Conservation (phyloP, 768 basidiomycete species). For the Phylloporus rhodoxanthus region DNA sequence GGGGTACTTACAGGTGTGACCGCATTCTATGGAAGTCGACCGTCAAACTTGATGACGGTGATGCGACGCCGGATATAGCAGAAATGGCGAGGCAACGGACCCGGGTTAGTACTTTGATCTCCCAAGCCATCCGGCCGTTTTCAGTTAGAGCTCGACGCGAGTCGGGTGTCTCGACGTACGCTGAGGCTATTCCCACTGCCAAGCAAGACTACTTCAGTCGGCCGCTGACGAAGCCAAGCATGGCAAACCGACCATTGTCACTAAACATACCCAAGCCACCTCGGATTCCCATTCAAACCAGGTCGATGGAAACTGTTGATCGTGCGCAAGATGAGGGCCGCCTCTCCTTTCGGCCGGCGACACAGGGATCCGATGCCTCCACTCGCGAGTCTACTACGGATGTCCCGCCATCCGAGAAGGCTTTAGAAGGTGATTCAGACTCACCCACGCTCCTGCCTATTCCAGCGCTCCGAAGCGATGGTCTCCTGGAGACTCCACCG, state of each 20-base stretch:
- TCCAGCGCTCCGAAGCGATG: slow-evolving; percentile 9
- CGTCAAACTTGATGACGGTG: slow-evolving; percentile 41
- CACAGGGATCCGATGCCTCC: slow-evolving; percentile 10
- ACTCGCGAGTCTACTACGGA: slow-evolving; percentile 15
- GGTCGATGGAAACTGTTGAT: slow-evolving; percentile 28
- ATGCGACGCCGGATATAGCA: slow-evolving; percentile 35
- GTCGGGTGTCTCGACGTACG: slow-evolving; percentile 30
- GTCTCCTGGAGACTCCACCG: slow-evolving; percentile 20
- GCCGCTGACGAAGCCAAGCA: slow-evolving; percentile 8
- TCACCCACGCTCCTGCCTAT: slow-evolving; percentile 11
- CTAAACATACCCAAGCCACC: slow-evolving; percentile 19
- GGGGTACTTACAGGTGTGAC: slow-evolving; percentile 57
- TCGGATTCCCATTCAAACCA: slow-evolving; percentile 12
- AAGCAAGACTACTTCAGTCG: slow-evolving; percentile 23
- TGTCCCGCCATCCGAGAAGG: slow-evolving; percentile 2
- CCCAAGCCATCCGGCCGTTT: slow-evolving; percentile 47
- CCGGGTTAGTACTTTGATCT: slow-evolving; percentile 49
- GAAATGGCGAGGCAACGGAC: slow-evolving; percentile 34
- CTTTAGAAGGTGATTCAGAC: slow-evolving; percentile 6
- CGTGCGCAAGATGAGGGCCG: not conserved
- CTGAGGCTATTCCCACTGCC: slow-evolving; percentile 14
- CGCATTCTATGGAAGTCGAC: slow-evolving; percentile 80
- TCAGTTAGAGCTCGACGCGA: slow-evolving; percentile 35
- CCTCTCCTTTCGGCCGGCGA: slow-evolving; percentile 6
- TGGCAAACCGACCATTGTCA: slow-evolving; percentile 16